Conservation (phyloP, 441 rosid species). For the Melastoma candidum region DNA sequence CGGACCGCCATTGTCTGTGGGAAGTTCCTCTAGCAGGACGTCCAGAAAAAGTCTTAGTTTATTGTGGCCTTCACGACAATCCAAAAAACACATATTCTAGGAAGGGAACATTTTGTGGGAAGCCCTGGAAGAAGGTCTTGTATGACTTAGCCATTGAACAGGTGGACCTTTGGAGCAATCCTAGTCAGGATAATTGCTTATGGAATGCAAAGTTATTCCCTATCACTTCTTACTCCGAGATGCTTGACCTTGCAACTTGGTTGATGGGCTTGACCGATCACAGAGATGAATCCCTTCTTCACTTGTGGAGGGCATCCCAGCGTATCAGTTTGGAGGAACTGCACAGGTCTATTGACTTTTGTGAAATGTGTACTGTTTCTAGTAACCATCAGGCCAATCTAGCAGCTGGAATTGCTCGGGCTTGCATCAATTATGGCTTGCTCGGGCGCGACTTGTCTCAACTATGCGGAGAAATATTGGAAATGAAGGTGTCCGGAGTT, state of each 20-base stretch:
- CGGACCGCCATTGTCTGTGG: conserved; percentile 95
- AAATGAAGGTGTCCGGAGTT: conserved; percentile 50
- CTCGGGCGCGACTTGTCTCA: conserved; percentile 77
- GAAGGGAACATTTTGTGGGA: conserved; percentile 88
- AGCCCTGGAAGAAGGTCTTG: conserved; percentile 73
- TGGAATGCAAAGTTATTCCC: conserved; percentile 95
- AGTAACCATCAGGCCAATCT: conserved; percentile 87
- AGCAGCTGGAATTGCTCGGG: conserved; percentile 87
- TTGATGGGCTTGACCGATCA: conserved; percentile 70
- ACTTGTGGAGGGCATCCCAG: conserved; percentile 60
- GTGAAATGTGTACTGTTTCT: conserved; percentile 71
- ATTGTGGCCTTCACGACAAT: conserved; percentile 91
- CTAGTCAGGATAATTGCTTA: conserved; percentile 57
- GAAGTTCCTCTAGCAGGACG: conserved; percentile 81
- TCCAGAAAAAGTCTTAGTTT: conserved; percentile 59
- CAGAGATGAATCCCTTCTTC: conserved; percentile 28
- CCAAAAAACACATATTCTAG: conserved; percentile 54
- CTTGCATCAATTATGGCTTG: conserved; percentile 83
- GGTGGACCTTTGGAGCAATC: conserved; percentile 62
- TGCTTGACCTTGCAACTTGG: conserved; percentile 77
- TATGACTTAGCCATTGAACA: conserved; percentile 63
- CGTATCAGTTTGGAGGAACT: conserved; percentile 94
- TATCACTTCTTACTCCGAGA: conserved; percentile 55
- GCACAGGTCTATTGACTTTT: conserved; percentile 81
- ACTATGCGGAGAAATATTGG: conserved; percentile 74